Evolutionary conservation across 768 basidiomycete genomes (phyloP).

Genomic region (Cubamyces sp.): DNA sequence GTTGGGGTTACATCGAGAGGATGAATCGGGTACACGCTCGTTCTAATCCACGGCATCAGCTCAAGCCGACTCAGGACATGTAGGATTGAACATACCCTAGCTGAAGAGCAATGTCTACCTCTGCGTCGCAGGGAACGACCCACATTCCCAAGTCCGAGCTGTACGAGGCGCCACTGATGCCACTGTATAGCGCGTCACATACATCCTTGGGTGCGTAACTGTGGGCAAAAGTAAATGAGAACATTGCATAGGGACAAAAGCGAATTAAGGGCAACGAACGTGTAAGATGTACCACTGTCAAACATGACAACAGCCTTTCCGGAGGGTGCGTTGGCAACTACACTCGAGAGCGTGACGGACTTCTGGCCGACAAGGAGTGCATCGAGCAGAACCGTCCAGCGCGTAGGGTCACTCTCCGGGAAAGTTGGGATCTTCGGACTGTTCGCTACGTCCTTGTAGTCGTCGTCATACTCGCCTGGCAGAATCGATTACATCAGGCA

Average conservation of each 20-base stretch:
- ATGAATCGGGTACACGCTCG: slow-evolving; percentile 76
- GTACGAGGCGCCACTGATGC: slow-evolving; percentile 64
- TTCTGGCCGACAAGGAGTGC: slow-evolving; percentile 64
- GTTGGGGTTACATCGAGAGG: slow-evolving; percentile 73
- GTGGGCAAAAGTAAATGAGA: not conserved
- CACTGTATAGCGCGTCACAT: slow-evolving; percentile 70
- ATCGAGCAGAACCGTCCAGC: slow-evolving; percentile 82
- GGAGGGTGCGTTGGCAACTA: slow-evolving; percentile 58
- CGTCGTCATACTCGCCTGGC: slow-evolving; percentile 67
- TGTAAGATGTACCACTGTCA: slow-evolving; percentile 83
- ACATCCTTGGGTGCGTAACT: slow-evolving; percentile 74
- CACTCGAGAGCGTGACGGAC: slow-evolving; percentile 55
- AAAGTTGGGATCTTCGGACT: slow-evolving; percentile 70
- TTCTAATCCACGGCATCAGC: slow-evolving; percentile 43
- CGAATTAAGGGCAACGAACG: slow-evolving; percentile 47
- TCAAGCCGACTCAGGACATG: not conserved
- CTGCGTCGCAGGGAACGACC: slow-evolving; percentile 72
- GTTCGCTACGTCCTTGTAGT: slow-evolving; percentile 62
- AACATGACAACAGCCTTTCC: slow-evolving; percentile 76
- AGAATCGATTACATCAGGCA: not conserved
- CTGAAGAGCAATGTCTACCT: slow-evolving; percentile 81
- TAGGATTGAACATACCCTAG: slow-evolving; percentile 55
- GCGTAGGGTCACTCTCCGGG: slow-evolving; percentile 61
- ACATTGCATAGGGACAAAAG: not conserved
- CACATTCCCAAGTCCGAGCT: slow-evolving; percentile 60